Percentiles rank a stretch among this genome's conserved stretches.
Evolutionary conservation across 2,329 filamentous ascomycete genomes (phyloP).

Genomic region (Penicillium expansum): DNA sequence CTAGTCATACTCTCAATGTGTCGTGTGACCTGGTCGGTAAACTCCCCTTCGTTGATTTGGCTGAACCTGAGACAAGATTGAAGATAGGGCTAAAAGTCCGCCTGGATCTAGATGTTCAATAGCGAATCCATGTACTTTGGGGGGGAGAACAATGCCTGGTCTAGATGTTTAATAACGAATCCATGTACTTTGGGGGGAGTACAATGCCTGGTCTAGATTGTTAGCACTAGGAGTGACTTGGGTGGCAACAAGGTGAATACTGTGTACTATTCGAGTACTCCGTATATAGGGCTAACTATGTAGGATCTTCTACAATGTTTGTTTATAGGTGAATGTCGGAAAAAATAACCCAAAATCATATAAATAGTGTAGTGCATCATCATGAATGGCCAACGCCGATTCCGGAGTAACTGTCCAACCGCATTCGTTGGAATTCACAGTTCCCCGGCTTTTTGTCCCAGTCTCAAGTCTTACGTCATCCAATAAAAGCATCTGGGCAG

Average conservation of each 20-base stretch:
- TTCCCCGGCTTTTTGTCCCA: conserved; percentile 33
- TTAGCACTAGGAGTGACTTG: not conserved
- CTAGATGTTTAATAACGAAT: not conserved
- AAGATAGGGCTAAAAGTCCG: not conserved
- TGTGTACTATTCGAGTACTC: not conserved
- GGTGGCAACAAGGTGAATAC: not conserved
- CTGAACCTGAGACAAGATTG: conserved; percentile 2
- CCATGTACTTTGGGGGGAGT: not conserved
- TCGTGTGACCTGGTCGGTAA: conserved; percentile 5
- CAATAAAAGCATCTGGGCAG: conserved; percentile 13
- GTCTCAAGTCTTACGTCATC: conserved; percentile 38
- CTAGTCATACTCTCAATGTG: conserved; percentile 1
- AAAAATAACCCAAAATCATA: not conserved
- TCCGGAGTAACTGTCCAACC: conserved; percentile 14
- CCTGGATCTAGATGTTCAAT: not conserved
- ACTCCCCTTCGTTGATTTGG: not conserved
- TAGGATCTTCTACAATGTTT: not conserved
- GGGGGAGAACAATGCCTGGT: too few species aligned
- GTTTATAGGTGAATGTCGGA: not conserved
- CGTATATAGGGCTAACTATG: too few species aligned
- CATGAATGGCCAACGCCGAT: conserved; percentile 5
- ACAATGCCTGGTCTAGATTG: not conserved
- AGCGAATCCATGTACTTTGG: not conserved
- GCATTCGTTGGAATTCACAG: conserved; percentile 24
- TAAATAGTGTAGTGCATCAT: conserved; percentile 3